Base-by-base conservation (phyloP, 306 rosid species). In the Pueraria montana region DNA sequence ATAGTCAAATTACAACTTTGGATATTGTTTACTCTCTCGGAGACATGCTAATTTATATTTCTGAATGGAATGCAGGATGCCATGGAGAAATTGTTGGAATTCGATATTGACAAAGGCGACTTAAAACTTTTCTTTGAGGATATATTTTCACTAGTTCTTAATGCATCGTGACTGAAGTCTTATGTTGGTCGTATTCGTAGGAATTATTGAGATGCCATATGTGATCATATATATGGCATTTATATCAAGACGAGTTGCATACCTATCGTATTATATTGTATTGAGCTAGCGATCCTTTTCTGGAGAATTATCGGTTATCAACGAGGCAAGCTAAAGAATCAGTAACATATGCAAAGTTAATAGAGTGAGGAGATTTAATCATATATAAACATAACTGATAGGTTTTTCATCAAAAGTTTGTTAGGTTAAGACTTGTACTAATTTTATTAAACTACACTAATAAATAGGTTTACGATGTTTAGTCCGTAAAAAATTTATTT, bases 21-120 rank as follows among this genome's bases (percentile, higher is more conserved):
- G 56, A 67, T 79, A 43, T 79, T 61, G 63, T 78, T 61, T 55
- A 13, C 72, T 56, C 75, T 73, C 83, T 5, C 40, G 5, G 40
- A 50, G 40, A 36, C 58, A 48, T 48, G n/a, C 62, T n/a, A 6
- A 59, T 40, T 11, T 30, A 30, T 63, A 42, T 11, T 65, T 32
- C 32, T 23, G 79, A 75, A n/a, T 82, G 53, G 10, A 83, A 80
- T 84, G 91, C 95, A 96, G 98, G 89, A 80, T 75, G 87, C 91
- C 46, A 87, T 84, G 81, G 92, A 89, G 85, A 94, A 88, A 90
- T 76, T 94, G 90, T 71, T 96, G 91, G 89, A 86, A 38, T 94
- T 92, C 46, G 94, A 92, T 76, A 84, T 90, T 66, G 72, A 83
- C 86, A 88, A 78, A 36, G 93, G 93, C 18, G 89, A 94, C 78